Evolutionary conservation across 352 stramenopile genomes (phyloP), one percentile per base, ranked within the genome.

Genomic region (Globisporangium paddicum): DNA sequence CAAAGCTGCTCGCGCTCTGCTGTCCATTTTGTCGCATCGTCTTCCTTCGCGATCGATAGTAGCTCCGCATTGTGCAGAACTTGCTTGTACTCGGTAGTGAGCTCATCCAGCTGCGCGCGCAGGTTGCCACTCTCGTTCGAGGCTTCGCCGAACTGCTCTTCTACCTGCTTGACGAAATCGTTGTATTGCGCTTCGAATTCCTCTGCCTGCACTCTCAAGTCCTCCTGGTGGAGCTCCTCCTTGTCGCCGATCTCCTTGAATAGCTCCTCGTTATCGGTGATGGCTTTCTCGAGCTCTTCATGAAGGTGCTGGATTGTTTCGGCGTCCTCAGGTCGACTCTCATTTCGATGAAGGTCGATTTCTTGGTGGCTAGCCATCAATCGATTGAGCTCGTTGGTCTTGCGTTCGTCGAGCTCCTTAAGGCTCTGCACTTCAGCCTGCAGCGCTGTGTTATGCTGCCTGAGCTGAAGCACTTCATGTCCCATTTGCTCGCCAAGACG

Each of bases 131-230:
- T 78, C 35, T 91, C 79, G 32, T 58, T 50, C 10, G 64, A 80
- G 49, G 79, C 67, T 21, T 80, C 69, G n/a, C 68, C 67, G 21
- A 82, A 73, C 30, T 86, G 71, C 6, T 50, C 66, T 56, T 86
- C 66, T 1, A 87, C 77, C 56, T 89, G 77, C 5, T 62, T 50
- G 10, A 79, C 72, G 4, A 82, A 77, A 4, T 79, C 70, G 35
- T 72, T 86, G 55, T 86, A 87, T 60, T 89, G 75, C 7, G 44
- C 63, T 51, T 91, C 77, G 26, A 85, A 84, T 32, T 83, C 72
- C 21, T 53, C 66, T 55, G 65, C 63, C 42, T 89, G 82, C 8
- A 63, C 60, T 44, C 74, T 74, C 30, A 91, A 53, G 3, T 68
- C 67, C 63, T 88, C 75, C 11, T 70, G 57, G 41, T 82, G 68